Base-by-base conservation (phyloP, 2,329 filamentous ascomycete species). In the Fusarium sarcochroum region DNA sequence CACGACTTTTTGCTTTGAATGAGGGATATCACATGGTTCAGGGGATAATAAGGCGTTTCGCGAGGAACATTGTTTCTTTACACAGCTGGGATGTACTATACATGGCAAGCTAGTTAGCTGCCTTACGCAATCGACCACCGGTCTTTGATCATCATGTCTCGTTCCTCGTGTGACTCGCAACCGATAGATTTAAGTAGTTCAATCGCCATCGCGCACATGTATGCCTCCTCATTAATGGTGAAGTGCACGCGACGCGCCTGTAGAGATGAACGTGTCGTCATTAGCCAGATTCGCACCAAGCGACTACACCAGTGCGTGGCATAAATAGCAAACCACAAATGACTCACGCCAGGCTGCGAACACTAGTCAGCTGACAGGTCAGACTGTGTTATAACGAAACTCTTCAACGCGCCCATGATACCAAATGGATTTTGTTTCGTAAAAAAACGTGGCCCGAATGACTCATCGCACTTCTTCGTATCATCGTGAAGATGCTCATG, bases 11-110 rank as follows among this genome's bases (percentile, higher is more conserved):
- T 78, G 73, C 71, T 79, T 80, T 80, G 74, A 75, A 78, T 69
- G 78, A 79, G 68, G 76, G 77, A 76, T 73, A 75, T 77, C 72
- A 30, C 27, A 77, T 67, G 76, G 75, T 75, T 79, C 76, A 70
- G 82, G 80, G 79, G 80, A 76, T 82, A 81, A 82, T 81, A 80
- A 73, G 81, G 82, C 81, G 81, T 83, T 30, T 75, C 81, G 76
- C 73, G 74, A 78, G 76, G 80, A 81, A 80, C 78, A 74, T 79
- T 75, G 71, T 76, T 80, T 75, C 74, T 69, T 74, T 23, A 23
- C 23, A 76, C 71, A 77, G 67, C 70, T 76, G 77, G 80, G 76
- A 75, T 84, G 81, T 84, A 83, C 75, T 82, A 76, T 84, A 83
- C 70, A 73, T 30, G 69, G 70, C 63, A 59, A 58, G 70, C 78